Percentiles rank a stretch among this genome's conserved stretches.
These are phyloP conservation scores for Begonia masoniana DNA, from an alignment of 306 rosid species.

Conservation along the genomic window DNA sequence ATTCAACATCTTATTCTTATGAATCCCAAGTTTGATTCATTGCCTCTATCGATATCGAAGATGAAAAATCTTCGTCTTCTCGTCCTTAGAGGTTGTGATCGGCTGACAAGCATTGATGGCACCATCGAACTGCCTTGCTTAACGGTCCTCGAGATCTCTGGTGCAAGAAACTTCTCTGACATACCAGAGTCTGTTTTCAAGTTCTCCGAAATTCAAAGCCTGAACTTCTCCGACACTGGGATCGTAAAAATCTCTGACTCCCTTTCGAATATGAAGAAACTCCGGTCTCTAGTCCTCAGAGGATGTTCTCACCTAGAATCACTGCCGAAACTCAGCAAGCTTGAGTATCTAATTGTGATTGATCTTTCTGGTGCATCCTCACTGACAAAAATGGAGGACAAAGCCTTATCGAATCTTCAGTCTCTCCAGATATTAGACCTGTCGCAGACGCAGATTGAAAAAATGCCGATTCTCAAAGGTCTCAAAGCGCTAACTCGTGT, in stretches of 20 bases:
- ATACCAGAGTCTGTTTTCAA: constrained; percentile 4
- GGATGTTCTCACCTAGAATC: constrained; percentile 2
- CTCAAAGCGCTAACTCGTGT: constrained; percentile 11
- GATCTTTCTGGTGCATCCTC: constrained; percentile 26
- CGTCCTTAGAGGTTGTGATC: constrained; percentile 29
- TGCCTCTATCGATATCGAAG: not conserved
- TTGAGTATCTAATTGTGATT: constrained; percentile 13
- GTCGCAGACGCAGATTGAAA: constrained; percentile 13
- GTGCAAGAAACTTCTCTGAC: constrained; percentile 9
- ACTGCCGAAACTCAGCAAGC: constrained; percentile 10
- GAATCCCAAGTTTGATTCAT: constrained; percentile 10
- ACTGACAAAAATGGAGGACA: constrained; percentile 6
- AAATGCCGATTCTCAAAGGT: constrained; percentile 12
- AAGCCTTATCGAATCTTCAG: not conserved
- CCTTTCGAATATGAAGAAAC: constrained; percentile 7
- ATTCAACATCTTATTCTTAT: constrained; percentile 14
- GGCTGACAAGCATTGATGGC: constrained; percentile 7
- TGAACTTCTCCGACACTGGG: constrained; percentile 17
- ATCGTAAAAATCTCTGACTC: constrained; percentile 16
- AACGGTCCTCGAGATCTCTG: constrained; percentile 22
- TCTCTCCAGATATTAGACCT: constrained; percentile 16
- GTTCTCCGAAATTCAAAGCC: constrained; percentile 13
- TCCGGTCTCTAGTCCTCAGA: constrained; percentile 20
- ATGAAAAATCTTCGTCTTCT: constrained; percentile 15
- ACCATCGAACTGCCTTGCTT: not conserved